Evolutionary conservation across 495 filamentous ascomycete genomes (phyloP).

Genomic region (Podospora appendiculata): DNA sequence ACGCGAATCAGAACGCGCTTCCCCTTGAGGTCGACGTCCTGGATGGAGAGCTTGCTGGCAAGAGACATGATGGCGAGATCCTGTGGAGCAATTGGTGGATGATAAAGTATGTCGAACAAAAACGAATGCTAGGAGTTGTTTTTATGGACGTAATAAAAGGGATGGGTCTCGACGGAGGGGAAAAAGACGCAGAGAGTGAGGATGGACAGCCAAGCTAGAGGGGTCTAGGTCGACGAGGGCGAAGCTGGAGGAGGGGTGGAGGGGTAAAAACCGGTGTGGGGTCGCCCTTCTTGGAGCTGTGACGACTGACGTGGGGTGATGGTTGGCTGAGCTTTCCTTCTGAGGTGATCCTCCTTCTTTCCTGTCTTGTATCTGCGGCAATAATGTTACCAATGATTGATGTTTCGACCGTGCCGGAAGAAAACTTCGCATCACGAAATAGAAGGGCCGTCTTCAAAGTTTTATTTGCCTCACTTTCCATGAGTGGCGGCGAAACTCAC

Average conservation of each 20-base stretch:
- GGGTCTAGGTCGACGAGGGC: slow-evolving; percentile 8
- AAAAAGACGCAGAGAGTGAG: slow-evolving; percentile 18
- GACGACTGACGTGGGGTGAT: slow-evolving; percentile 16
- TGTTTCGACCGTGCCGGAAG: too few relatives aligned
- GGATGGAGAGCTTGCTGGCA: slow-evolving; percentile 94
- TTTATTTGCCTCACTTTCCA: too few relatives aligned
- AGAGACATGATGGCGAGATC: slow-evolving; percentile 72
- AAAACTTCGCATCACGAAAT: too few relatives aligned
- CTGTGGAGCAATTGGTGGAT: background rate
- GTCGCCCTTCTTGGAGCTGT: slow-evolving; percentile 17
- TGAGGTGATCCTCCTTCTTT: too few relatives aligned
- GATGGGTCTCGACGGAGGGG: background rate
- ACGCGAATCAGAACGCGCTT: slow-evolving; percentile 97
- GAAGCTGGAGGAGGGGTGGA: slow-evolving; percentile 20
- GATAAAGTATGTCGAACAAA: background rate
- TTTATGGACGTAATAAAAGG: background rate
- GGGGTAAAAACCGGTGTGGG: slow-evolving; percentile 9
- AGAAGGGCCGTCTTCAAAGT: too few relatives aligned
- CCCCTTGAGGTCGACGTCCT: slow-evolving; percentile 91
- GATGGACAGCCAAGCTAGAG: slow-evolving; percentile 6
- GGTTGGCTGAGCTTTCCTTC: slow-evolving; percentile 13
- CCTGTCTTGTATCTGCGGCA: background rate
- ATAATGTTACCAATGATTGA: background rate
- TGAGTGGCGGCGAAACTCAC: too few relatives aligned
- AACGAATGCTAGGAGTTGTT: background rate